Base-by-base conservation (phyloP, 140 eudicot species). In the Cichorium intybus region DNA sequence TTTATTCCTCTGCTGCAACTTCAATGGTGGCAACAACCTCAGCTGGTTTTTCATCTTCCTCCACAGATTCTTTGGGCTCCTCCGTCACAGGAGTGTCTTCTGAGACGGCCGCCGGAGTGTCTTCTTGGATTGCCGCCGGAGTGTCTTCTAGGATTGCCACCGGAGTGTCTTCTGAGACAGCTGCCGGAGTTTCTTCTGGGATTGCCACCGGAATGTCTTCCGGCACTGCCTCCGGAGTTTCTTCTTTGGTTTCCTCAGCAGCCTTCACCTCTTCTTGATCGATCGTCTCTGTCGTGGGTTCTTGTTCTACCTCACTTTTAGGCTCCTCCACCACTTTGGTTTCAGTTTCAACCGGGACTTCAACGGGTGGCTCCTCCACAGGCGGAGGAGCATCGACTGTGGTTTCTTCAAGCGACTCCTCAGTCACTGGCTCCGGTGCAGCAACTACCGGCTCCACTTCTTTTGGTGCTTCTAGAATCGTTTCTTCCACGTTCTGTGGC, bases 401-500 rank as follows among this genome's bases (percentile, higher is more conserved):
- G 46, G 57, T 12, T 74, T 65, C 74, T 48, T 56, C 45, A 0
- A 56, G n/a, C 9, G 56, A 14, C 48, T 66, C 74, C 62, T 56
- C 73, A 18, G 28, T 68, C 63, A 47, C 74, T 15, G 56, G 63
- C 69, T 66, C 74, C 12, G 68, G 27, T 31, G 73, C 41, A 41
- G 10, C 65, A 20, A 45, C 72, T 16, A 63, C 46, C 7, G 79
- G 27, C 56, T 65, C 56, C 0, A 46, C 59, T 35, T 37, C 80
- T 68, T 75, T 51, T 39, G 74, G 47, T 56, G 55, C 69, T 24
- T 57, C 69, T 16, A 39, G 59, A 54, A 37, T 60, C 60, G 2
- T 60, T 52, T 75, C 75, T 52, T 75, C 75, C 15, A 75, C 75
- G 45, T 58, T 58, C 63, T 75, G 70, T 1, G 65, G 59, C 11